Conservation (phyloP, 495 filamentous ascomycete genomes). For the Penicillium crystallinum region DNA sequence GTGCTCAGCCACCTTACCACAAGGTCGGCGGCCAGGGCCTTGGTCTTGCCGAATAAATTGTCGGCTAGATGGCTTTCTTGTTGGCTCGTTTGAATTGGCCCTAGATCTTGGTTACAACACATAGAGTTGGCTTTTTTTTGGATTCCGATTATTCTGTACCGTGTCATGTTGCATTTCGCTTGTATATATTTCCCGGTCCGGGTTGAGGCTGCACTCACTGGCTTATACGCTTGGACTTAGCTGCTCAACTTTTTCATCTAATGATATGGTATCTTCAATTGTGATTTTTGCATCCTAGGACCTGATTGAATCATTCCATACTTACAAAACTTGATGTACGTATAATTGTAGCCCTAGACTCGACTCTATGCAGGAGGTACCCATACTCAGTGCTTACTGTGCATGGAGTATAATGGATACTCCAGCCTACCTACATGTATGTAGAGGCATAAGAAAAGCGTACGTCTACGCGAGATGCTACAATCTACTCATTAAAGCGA, state of each 20-base stretch:
- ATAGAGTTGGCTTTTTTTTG: conserved; percentile 22
- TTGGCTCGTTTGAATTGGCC: not conserved
- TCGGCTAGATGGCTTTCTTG: not conserved
- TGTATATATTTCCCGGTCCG: conserved; percentile 24
- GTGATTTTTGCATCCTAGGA: too few relatives aligned
- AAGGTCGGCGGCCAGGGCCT: conserved; percentile 37
- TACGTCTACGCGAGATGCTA: not conserved
- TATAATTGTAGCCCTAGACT: too few relatives aligned
- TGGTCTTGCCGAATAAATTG: conserved; percentile 26
- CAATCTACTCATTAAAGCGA: not conserved
- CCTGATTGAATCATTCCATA: too few relatives aligned
- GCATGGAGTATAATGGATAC: too few relatives aligned
- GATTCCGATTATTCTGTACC: conserved; percentile 8
- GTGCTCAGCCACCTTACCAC: conserved; percentile 41
- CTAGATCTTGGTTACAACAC: not conserved
- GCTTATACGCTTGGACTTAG: conserved; percentile 7
- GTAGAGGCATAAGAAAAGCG: too few relatives aligned
- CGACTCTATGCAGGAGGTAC: too few relatives aligned
- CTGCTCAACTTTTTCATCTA: conserved; percentile 12
- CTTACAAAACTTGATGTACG: too few relatives aligned
- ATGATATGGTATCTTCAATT: conserved; percentile 12
- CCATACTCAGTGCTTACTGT: too few relatives aligned
- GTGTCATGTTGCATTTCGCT: conserved; percentile 19
- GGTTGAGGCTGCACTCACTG: conserved; percentile 3
- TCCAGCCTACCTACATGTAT: too few relatives aligned